These are phyloP conservation scores for Herpotrichia juniperi DNA, from an alignment of 2,329 filamentous ascomycete species.

Conservation along the genomic window DNA sequence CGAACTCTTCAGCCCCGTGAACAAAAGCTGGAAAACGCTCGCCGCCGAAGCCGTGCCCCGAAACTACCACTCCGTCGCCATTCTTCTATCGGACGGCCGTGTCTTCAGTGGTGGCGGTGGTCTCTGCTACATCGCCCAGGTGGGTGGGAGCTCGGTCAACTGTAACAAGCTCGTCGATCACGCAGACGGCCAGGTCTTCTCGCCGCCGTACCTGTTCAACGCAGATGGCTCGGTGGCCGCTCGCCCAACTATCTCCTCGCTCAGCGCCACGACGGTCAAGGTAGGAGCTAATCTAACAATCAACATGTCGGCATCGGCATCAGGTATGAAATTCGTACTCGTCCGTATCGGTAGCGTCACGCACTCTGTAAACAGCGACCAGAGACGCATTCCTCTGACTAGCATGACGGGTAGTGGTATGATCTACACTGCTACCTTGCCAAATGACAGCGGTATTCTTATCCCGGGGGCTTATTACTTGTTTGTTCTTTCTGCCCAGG, in stretches of 20 bases:
- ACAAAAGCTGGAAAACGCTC: slow-evolving; percentile 25
- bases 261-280: slow-evolving; percentile 34
- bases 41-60: slow-evolving; percentile 27
- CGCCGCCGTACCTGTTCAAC: slow-evolving; percentile 62
- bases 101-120: slow-evolving; percentile 33
- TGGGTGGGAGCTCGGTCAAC: no score
- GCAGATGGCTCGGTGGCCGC: slow-evolving; percentile 48
- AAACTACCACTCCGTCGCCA: slow-evolving; percentile 35
- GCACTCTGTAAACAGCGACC: slow-evolving; percentile 65
- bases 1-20: slow-evolving; percentile 32
- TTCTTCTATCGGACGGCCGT: slow-evolving; percentile 34
- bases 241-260: slow-evolving; percentile 51
- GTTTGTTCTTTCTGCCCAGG: slow-evolving; percentile 55
- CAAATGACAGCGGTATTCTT: slow-evolving; percentile 56
- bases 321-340: slow-evolving; percentile 47
- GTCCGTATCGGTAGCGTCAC: slow-evolving; percentile 59
- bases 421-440: slow-evolving; percentile 51
- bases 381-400: slow-evolving; percentile 58
- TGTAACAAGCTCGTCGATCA: no score
- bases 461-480: slow-evolving; percentile 62
- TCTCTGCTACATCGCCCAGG: slow-evolving; percentile 53
- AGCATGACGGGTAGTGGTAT: slow-evolving; percentile 34
- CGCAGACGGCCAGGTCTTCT: slow-evolving; percentile 61
- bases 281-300: slow-evolving; percentile 37
- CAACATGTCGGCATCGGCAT: slow-evolving; percentile 35